Base-by-base conservation (phyloP, 495 filamentous ascomycete genomes). In the Xylaria cubensis region DNA sequence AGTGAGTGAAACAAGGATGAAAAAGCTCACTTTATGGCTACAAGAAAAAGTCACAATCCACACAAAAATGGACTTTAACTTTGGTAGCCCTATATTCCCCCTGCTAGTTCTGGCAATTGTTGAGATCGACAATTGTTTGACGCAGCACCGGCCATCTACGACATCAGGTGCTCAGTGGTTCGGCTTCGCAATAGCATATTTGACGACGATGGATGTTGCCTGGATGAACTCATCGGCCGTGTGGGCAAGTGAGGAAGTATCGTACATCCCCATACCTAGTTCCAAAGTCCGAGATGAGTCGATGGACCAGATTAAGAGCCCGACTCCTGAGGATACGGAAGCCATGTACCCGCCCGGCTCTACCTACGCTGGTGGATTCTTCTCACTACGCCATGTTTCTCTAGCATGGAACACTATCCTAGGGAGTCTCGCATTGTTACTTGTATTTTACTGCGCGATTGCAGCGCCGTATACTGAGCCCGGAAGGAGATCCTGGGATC, bases 21-120 rank as follows among this genome's bases (percentile, higher is more conserved):
- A 66, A 10, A 67, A 55, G 13, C 50, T 72, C 41, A 67, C 39
- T 51, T 59, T 21, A 19, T 26, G 21, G 48, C 42, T 72, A 10
- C 70, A 72, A 61, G 51, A 56, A 24, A 72, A 50, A 39, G n/a
- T 67, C n/a, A 26, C 63, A 48, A 12, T 61, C 39, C 51, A 41
- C 41, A 46, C 59, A 5, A 56, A 32, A 12, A n/a, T 67, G 7
- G 44, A 67, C 41, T 51, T 67, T 2, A 34, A 53, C 6, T 65
- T 72, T 26, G 70, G 70, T n/a, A 67, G 70, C 63, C 50, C 70
- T 3, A n/a, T 53, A 24, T 72, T 72, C 32, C 50, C 63, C 24
- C 39, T 72, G 41, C 63, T 72, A 10, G 41, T 67, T 3, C 17
- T 72, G n/a, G 24, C 70, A 24, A 61, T 67, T n/a, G 63, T 72